A percentile compares a stretch with the other conserved stretches of the same genome.
Conservation (phyloP, 164 flowering plant genomes). For the Aristolochia californica region DNA sequence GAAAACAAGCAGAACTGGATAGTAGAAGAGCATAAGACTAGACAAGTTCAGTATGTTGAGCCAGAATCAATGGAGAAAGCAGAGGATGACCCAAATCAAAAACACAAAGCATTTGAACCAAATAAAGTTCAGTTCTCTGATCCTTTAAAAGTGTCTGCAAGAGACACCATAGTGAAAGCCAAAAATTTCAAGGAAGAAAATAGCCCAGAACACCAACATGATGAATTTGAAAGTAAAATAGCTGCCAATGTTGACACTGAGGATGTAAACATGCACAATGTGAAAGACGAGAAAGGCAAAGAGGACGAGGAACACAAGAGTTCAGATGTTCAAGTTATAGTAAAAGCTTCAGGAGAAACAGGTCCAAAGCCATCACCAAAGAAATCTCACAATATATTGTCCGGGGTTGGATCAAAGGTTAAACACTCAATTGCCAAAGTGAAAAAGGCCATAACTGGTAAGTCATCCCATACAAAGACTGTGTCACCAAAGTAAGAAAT, state of each 20-base stretch:
- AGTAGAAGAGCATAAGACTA: conserved; percentile 5
- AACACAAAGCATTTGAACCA: conserved; percentile 7
- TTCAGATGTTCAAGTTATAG: conserved; percentile 45
- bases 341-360: conserved; percentile 44
- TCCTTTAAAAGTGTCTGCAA: conserved; percentile 19
- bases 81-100: conserved; percentile 8
- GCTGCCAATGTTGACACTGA: conserved; percentile 14
- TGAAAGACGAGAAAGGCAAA: conserved; percentile 29
- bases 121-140: conserved; percentile 13
- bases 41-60: background rate
- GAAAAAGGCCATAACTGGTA: conserved; percentile 77
- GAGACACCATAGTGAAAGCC: conserved; percentile 14
- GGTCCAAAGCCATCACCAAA: conserved; percentile 43
- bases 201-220: conserved; percentile 6
- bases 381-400: conserved; percentile 58
- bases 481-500: conserved; percentile 26
- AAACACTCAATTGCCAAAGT: conserved; percentile 84
- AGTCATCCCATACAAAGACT: conserved; percentile 48
- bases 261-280: conserved; percentile 26
- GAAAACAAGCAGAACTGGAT: conserved; percentile 5
- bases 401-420: conserved; percentile 85
- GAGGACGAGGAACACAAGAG: conserved; percentile 24
- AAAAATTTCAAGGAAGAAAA: conserved; percentile 10
- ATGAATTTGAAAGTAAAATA: conserved; percentile 19
- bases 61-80: conserved; percentile 1